phyloP scores from a whole-genome alignment of 139 green algal genomes.

The Edaphochlamys debaryana region DNA sequence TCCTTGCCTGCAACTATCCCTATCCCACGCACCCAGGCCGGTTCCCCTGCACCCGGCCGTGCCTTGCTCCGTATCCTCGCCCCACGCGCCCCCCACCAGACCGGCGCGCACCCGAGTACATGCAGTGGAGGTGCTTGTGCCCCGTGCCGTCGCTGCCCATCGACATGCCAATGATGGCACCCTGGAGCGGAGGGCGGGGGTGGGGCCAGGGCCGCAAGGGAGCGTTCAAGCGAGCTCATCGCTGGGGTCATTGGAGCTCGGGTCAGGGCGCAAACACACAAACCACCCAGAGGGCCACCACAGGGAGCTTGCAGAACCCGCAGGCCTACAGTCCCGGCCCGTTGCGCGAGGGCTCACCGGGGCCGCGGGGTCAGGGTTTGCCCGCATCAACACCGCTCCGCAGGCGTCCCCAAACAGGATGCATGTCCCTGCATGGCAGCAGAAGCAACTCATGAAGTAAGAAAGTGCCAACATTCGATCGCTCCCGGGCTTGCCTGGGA shows the following conservation, averaged over 20 bases:
- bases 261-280: too few species aligned
- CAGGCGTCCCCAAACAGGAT: slow-evolving; percentile 98
- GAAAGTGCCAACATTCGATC: too few species aligned
- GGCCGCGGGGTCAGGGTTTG: slow-evolving; percentile 27
- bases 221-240: too few species aligned
- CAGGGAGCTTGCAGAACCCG: too few species aligned
- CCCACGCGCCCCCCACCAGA: neutral
- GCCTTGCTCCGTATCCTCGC: neutral
- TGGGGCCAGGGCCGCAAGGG: neutral
- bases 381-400: slow-evolving; percentile 88
- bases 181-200: neutral
- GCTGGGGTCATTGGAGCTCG: too few species aligned
- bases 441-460: too few species aligned
- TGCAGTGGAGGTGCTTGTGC: slow-evolving; percentile 80
- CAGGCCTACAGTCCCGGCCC: too few species aligned
- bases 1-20: too few species aligned
- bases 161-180: slow-evolving; percentile 67
- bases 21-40: too few species aligned
- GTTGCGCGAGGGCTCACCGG: neutral
- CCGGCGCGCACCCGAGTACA: slow-evolving; percentile 34
- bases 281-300: too few species aligned
- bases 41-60: too few species aligned
- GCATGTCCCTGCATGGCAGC: slow-evolving; percentile 88
- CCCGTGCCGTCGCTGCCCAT: slow-evolving; percentile 91
- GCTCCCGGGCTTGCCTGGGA: too few species aligned